Conservation (phyloP, 1,284 basidiomycete genomes). For the Cryptococcus sp. region DNA sequence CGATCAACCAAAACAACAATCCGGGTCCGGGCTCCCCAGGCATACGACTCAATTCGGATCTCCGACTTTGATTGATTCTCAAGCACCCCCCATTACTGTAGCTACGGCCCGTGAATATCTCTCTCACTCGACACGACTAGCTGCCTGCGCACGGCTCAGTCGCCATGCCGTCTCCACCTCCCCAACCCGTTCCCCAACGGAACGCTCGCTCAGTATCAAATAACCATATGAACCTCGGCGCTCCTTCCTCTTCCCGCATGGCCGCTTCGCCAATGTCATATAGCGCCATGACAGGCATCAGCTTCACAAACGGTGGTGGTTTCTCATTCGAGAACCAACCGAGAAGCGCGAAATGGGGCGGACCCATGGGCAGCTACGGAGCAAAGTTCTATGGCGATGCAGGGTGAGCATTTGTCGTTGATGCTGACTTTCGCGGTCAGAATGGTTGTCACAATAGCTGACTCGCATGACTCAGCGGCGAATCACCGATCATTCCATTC, state of each 20-base stretch:
- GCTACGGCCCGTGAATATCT: too few relatives aligned
- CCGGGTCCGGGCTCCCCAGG: too few relatives aligned
- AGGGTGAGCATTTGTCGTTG: conserved; percentile 31
- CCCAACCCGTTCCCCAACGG: conserved; percentile 27
- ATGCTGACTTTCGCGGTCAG: conserved; percentile 1
- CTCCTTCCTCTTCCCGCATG: conserved; percentile 21
- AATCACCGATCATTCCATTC: conserved; percentile 43
- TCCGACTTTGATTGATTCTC: too few relatives aligned
- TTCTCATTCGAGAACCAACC: conserved; percentile 40
- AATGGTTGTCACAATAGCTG: background rate
- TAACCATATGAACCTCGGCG: conserved; percentile 3
- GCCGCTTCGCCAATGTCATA: conserved; percentile 48
- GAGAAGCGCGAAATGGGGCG: conserved; percentile 21
- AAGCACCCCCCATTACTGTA: too few relatives aligned
- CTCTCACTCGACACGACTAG: too few relatives aligned
- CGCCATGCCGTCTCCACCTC: conserved; percentile 29
- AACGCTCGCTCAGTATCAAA: conserved; percentile 11
- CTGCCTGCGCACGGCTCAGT: too few relatives aligned
- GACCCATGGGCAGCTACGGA: conserved; percentile 40
- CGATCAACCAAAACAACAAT: too few relatives aligned
- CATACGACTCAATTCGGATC: background rate
- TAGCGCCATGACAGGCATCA: conserved; percentile 49
- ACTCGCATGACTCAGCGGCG: conserved; percentile 22
- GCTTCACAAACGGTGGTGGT: conserved; percentile 45
- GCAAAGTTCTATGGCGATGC: conserved; percentile 46